Evolutionary conservation across 129 eudicot species (phyloP).

Genomic region (Artemisia annua): DNA sequence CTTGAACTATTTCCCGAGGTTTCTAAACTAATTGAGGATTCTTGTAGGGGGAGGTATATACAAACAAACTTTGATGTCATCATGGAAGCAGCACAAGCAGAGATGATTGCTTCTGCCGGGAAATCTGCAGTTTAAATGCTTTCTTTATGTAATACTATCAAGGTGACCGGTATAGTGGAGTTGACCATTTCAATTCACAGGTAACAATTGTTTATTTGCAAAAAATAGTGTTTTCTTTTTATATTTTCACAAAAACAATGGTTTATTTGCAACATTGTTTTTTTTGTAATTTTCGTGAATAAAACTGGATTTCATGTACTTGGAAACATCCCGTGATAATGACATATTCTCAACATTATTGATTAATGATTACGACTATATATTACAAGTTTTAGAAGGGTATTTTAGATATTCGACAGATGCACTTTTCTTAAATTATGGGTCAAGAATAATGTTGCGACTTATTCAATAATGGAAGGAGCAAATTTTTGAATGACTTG

Average conservation of each 20-base stretch:
- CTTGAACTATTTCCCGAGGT: neutral
- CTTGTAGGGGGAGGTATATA: slow-evolving; percentile 85
- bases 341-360: no score
- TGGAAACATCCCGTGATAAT: no score
- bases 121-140: slow-evolving; percentile 43
- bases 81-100: slow-evolving; percentile 94
- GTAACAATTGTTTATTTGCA: slow-evolving; percentile 6
- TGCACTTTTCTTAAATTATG: neutral
- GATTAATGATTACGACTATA: neutral
- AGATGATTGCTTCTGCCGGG: slow-evolving; percentile 65
- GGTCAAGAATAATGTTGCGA: neutral
- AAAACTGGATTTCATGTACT: no score
- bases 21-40: slow-evolving; percentile 9
- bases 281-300: no score
- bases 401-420: neutral
- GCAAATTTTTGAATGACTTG: neutral
- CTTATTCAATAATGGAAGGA: neutral
- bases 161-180: neutral
- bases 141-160: slow-evolving; percentile 20
- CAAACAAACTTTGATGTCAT: slow-evolving; percentile 65
- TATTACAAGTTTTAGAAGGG: neutral
- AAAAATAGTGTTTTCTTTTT: neutral
- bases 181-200: neutral
- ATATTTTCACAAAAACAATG: neutral
- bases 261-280: neutral